A percentile compares a stretch with the other conserved stretches of the same genome.
Evolutionary conservation across 73 alveolate species (phyloP).

Genomic region (Tetrahymena malaccensis): DNA sequence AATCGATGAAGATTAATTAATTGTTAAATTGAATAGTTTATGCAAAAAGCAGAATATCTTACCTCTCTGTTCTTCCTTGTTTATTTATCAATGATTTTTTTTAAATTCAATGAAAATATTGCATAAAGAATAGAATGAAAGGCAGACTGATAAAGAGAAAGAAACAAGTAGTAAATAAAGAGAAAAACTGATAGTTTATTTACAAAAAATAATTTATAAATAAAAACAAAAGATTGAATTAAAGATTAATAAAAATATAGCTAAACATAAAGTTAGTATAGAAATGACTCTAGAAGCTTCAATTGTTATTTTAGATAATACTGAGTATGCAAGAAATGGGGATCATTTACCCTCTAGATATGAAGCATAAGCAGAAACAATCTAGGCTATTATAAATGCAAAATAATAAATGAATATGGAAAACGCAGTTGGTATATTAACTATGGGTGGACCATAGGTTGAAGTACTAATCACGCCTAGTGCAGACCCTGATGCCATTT

Average conservation of each 20-base stretch:
- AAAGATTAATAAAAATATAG: background rate
- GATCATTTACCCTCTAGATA: conserved; percentile 86
- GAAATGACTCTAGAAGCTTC: conserved; percentile 53
- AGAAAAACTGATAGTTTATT: background rate
- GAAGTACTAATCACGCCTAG: conserved; percentile 78
- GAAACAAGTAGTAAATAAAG: background rate
- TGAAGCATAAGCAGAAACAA: conserved; percentile 84
- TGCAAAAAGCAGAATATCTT: background rate
- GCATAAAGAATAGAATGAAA: background rate
- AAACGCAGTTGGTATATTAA: conserved; percentile 85
- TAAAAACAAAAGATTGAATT: background rate
- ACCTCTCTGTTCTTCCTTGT: background rate
- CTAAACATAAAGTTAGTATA: background rate
- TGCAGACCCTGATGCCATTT: conserved; percentile 51
- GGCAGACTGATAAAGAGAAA: background rate
- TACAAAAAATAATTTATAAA: background rate
- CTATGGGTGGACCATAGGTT: conserved; percentile 90
- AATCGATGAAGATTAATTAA: background rate
- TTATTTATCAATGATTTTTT: background rate
- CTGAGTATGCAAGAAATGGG: conserved; percentile 93
- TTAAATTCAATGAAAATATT: background rate
- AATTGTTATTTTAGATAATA: conserved; percentile 69
- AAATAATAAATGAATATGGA: conserved; percentile 80
- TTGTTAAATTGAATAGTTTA: background rate
- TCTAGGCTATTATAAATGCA: conserved; percentile 64